phyloP scores from a whole-genome alignment of 805 yeast species.

The Saturnispora bothae region DNA sequence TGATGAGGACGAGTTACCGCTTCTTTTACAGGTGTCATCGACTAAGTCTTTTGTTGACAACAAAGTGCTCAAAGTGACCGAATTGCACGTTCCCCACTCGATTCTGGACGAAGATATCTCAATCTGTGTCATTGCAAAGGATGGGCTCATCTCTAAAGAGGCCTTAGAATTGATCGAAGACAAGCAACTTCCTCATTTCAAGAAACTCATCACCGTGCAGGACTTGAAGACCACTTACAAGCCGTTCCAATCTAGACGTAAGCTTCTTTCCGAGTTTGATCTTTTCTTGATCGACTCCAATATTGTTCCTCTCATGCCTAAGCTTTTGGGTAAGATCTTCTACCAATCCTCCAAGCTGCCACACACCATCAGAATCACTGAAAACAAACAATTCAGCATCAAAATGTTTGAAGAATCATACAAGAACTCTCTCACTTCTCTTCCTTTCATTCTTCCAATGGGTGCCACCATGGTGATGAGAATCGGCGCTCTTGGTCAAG shows the following conservation, averaged over 20 bases:
- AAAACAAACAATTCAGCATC: constrained; percentile 27
- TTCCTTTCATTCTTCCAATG: constrained; percentile 59
- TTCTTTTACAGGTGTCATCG: constrained; percentile 55
- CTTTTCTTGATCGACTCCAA: constrained; percentile 79
- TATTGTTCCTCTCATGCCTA: constrained; percentile 70
- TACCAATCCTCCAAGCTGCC: constrained; percentile 56
- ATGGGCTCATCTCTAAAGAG: constrained; percentile 37
- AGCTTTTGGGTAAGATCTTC: constrained; percentile 71
- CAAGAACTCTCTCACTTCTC: constrained; percentile 43
- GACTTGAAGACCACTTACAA: constrained; percentile 79
- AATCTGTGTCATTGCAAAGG: constrained; percentile 63
- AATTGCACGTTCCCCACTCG: constrained; percentile 38
- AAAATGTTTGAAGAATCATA: constrained; percentile 49
- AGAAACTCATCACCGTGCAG: constrained; percentile 54
- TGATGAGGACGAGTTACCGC: constrained; percentile 38
- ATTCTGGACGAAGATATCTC: constrained; percentile 31
- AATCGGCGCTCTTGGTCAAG: constrained; percentile 47
- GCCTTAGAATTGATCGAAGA: constrained; percentile 37
- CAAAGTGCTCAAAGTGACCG: constrained; percentile 46
- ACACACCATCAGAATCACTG: constrained; percentile 39
- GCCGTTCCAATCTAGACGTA: constrained; percentile 81
- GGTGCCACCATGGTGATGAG: constrained; percentile 58
- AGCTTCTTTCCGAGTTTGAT: constrained; percentile 57
- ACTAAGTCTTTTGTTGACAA: constrained; percentile 55
- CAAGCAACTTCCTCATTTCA: constrained; percentile 34